phyloP scores from a whole-genome alignment of 2,329 filamentous ascomycete species.

The Ophiostoma novo-ulmi region DNA sequence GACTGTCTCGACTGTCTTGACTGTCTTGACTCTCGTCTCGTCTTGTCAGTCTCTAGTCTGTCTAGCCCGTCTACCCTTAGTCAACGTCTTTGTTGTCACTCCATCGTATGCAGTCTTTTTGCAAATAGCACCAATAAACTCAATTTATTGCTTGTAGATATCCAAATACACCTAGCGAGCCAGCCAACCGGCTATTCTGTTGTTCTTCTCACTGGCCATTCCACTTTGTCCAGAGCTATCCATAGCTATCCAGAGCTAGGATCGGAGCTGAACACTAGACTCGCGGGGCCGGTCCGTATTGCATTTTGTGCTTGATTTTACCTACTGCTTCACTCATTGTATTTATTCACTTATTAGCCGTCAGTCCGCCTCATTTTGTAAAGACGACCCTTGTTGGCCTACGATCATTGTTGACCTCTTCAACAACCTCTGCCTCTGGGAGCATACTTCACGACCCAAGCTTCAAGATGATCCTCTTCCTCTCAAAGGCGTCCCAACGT shows the following conservation, averaged over 20 bases:
- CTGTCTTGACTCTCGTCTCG: no score
- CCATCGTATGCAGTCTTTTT: not conserved
- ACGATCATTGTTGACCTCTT: not conserved
- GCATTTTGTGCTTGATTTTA: not conserved
- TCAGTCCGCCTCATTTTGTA: not conserved
- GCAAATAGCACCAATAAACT: not conserved
- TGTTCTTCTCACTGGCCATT: not conserved
- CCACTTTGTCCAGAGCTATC: not conserved
- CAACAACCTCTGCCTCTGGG: not conserved
- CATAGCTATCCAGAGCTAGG: not conserved
- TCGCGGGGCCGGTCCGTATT: not conserved
- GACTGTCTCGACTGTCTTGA: no score
- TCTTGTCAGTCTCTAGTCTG: no score
- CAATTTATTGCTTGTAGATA: not conserved
- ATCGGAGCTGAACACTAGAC: conserved; percentile 8
- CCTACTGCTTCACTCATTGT: not conserved
- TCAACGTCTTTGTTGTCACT: not conserved
- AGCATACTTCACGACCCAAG: not conserved
- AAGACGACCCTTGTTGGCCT: not conserved
- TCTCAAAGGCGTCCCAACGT: conserved; percentile 38
- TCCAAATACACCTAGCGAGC: not conserved
- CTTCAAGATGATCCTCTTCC: not conserved
- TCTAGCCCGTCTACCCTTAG: not conserved
- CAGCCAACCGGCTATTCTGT: not conserved
- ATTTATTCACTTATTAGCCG: not conserved